These are phyloP conservation scores for Golubevia sp. DNA, from an alignment of 1,284 basidiomycete species.

Conservation along the genomic window DNA sequence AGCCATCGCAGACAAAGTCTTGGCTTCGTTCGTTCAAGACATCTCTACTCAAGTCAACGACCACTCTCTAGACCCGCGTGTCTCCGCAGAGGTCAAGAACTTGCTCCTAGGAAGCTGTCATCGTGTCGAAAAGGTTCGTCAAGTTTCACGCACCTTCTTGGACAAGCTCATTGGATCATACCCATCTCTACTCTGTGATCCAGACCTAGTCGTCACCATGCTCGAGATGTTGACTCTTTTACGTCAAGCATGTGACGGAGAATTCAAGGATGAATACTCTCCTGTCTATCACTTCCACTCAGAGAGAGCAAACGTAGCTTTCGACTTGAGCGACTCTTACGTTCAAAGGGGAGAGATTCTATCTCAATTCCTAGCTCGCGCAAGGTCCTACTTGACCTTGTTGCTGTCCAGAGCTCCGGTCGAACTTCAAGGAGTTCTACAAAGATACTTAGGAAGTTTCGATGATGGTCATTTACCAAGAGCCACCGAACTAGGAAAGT, in stretches of 20 bases:
- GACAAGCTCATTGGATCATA: slow-evolving; percentile 87
- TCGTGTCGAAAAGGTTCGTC: slow-evolving; percentile 78
- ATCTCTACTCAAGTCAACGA: slow-evolving; percentile 69
- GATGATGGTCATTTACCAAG: slow-evolving; percentile 30
- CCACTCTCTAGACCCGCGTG: slow-evolving; percentile 75
- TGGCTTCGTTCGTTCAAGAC: slow-evolving; percentile 54
- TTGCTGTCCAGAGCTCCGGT: slow-evolving; percentile 85
- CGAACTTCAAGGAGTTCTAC: slow-evolving; percentile 87
- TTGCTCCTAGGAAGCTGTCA: slow-evolving; percentile 83
- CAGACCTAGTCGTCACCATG: slow-evolving; percentile 74
- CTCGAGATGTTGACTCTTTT: slow-evolving; percentile 89
- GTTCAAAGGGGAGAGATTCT: slow-evolving; percentile 82
- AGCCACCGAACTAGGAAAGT: slow-evolving; percentile 48
- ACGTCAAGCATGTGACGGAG: slow-evolving; percentile 84
- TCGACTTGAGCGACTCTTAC: slow-evolving; percentile 88
- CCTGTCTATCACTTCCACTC: slow-evolving; percentile 83
- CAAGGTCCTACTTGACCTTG: slow-evolving; percentile 80
- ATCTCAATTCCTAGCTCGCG: slow-evolving; percentile 73
- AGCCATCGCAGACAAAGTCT: slow-evolving; percentile 81
- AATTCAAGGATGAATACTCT: slow-evolving; percentile 92
- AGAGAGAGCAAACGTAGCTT: slow-evolving; percentile 72
- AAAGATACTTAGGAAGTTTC: slow-evolving; percentile 65
- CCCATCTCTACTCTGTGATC: slow-evolving; percentile 90
- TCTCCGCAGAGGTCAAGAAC: slow-evolving; percentile 76
- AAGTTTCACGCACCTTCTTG: slow-evolving; percentile 80